Conservation (phyloP, 2,329 filamentous ascomycete genomes). For the Periconia sp. region DNA sequence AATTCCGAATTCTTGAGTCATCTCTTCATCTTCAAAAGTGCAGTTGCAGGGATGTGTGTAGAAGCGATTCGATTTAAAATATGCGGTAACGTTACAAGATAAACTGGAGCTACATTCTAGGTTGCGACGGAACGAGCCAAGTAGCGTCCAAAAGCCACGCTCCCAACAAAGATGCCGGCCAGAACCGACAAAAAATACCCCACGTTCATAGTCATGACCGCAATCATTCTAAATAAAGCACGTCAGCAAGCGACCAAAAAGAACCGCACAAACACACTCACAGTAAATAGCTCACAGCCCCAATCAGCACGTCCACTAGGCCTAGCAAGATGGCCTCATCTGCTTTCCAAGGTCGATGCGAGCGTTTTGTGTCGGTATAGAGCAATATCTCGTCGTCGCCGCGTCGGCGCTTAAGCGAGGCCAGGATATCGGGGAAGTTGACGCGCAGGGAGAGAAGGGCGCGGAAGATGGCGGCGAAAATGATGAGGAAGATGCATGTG, state of each 20-base stretch:
- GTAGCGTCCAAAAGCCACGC: constrained; percentile 74
- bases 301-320: constrained; percentile 67
- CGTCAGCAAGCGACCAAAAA: neutral
- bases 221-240: constrained; percentile 69
- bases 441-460: constrained; percentile 67
- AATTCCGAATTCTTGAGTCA: too few species aligned
- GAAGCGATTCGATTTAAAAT: too few species aligned
- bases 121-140: constrained; percentile 8
- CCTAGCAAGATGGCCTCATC: constrained; percentile 75
- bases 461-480: constrained; percentile 69
- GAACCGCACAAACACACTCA: constrained; percentile 53
- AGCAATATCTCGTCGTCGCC: constrained; percentile 71
- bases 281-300: constrained; percentile 80
- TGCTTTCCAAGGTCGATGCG: constrained; percentile 70
- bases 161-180: constrained; percentile 76
- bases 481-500: constrained; percentile 67
- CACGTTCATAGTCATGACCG: constrained; percentile 84
- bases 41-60: too few species aligned
- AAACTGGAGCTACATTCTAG: too few species aligned
- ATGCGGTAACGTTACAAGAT: too few species aligned
- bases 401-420: constrained; percentile 64
- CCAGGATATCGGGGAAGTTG: constrained; percentile 51
- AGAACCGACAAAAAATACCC: constrained; percentile 79
- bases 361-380: constrained; percentile 31
- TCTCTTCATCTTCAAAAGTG: too few species aligned